Percentiles rank a stretch among this genome's conserved stretches.
phyloP scores from a whole-genome alignment of 1,284 basidiomycete genomes.

The Vanrija sp. region DNA sequence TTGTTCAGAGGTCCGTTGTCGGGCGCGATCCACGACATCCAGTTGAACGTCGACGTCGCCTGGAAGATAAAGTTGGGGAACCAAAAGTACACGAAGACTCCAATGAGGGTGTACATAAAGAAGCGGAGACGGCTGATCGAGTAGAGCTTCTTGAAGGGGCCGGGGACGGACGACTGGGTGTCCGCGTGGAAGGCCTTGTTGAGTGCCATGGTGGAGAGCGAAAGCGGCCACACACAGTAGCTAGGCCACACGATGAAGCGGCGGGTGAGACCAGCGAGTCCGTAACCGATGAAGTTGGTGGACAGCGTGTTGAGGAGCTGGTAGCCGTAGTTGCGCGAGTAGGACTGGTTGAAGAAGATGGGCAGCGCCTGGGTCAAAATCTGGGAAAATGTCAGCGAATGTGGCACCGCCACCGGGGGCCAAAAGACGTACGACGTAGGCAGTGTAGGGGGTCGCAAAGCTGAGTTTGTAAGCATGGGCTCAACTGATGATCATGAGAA shows the following conservation, averaged over 20 bases:
- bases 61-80: slow-evolving; percentile 48
- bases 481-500: slow-evolving; percentile 16
- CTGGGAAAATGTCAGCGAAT: slow-evolving; percentile 1
- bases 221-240: slow-evolving; percentile 51
- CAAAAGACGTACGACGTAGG: slow-evolving; percentile 33
- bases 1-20: slow-evolving; percentile 25
- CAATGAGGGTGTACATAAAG: slow-evolving; percentile 37
- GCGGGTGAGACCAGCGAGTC: slow-evolving; percentile 52
- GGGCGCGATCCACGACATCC: slow-evolving; percentile 60
- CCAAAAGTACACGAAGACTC: slow-evolving; percentile 48
- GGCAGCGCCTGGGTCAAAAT: slow-evolving; percentile 37
- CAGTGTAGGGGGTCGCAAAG: slow-evolving; percentile 38
- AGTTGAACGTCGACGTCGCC: slow-evolving; percentile 57
- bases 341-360: slow-evolving; percentile 38
- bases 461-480: no score
- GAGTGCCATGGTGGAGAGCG: slow-evolving; percentile 51
- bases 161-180: slow-evolving; percentile 42
- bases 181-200: slow-evolving; percentile 50
- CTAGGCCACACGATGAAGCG: slow-evolving; percentile 53
- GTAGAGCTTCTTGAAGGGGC: slow-evolving; percentile 41
- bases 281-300: slow-evolving; percentile 54
- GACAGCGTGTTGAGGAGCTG: slow-evolving; percentile 46
- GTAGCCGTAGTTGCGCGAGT: slow-evolving; percentile 47
- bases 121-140: slow-evolving; percentile 41
- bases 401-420: slow-evolving; percentile 7